Conservation (phyloP, 768 basidiomycete species). For the Russula sp. region DNA sequence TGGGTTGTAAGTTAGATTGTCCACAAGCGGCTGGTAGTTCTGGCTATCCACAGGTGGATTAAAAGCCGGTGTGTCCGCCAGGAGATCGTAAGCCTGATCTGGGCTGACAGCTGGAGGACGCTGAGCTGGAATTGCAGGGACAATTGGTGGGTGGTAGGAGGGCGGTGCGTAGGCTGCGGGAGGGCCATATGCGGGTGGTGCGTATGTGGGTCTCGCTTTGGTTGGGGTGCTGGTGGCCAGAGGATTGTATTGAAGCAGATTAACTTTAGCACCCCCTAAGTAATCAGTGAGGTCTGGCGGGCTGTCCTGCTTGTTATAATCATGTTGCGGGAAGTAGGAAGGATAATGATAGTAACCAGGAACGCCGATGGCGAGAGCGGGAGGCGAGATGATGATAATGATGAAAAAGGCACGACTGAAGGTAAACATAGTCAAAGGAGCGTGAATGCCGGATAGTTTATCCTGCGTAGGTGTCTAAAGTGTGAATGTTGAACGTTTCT, state of each 20-base stretch:
- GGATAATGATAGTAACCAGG: slow-evolving; percentile 1
- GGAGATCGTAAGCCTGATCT: neutral
- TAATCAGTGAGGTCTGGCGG: neutral
- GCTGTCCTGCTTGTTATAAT: neutral
- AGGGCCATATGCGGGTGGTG: neutral
- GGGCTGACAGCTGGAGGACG: neutral
- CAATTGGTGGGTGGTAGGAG: neutral
- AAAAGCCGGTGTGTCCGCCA: neutral
- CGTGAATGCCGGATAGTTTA: slow-evolving; percentile 8
- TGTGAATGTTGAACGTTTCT: slow-evolving; percentile 4
- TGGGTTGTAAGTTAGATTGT: neutral
- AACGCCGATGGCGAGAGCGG: slow-evolving; percentile 1
- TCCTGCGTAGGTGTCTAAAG: neutral
- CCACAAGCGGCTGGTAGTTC: neutral
- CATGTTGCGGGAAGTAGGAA: slow-evolving; percentile 1
- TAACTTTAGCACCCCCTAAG: neutral
- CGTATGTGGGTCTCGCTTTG: slow-evolving; percentile 8
- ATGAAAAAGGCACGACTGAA: slow-evolving; percentile 8
- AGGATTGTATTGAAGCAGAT: neutral
- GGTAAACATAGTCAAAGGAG: slow-evolving; percentile 16
- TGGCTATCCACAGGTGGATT: neutral
- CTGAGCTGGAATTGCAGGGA: neutral
- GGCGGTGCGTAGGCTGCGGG: neutral
- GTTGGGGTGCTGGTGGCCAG: neutral
- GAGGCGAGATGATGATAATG: slow-evolving; percentile 8